Conservation (phyloP, 2,329 filamentous ascomycete species). For the Onygenales sp. region DNA sequence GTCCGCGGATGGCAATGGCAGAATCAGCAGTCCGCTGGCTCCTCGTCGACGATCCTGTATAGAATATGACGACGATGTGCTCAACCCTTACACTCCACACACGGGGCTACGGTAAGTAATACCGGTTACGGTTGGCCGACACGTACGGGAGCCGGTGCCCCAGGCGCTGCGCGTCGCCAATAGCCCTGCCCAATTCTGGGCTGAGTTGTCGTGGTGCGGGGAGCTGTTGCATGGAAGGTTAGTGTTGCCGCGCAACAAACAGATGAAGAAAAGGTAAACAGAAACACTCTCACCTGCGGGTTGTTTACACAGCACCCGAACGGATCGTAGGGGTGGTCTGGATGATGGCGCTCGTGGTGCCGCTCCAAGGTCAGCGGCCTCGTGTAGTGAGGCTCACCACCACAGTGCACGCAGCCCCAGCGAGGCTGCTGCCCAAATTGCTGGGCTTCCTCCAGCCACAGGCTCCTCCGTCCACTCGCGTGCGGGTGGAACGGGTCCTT, state of each 20-base stretch:
- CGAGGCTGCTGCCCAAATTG: neutral
- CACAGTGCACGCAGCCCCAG: conserved; percentile 4
- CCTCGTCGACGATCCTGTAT: neutral
- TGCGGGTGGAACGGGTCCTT: neutral
- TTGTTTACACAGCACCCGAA: conserved; percentile 4
- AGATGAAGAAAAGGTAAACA: neutral
- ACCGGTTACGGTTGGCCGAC: neutral
- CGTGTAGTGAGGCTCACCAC: neutral
- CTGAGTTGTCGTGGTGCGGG: neutral
- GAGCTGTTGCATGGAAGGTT: neutral
- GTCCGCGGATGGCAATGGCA: neutral
- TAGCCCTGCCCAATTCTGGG: neutral
- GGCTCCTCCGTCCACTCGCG: neutral
- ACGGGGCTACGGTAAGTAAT: neutral
- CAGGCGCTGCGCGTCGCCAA: neutral
- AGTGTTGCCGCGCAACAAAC: neutral
- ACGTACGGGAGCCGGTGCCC: neutral
- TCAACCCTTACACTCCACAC: neutral
- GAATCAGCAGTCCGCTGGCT: neutral
- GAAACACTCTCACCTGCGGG: conserved; percentile 1
- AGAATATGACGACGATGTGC: neutral
- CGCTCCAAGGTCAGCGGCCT: neutral
- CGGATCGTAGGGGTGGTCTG: conserved; percentile 1
- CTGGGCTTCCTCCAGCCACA: neutral
- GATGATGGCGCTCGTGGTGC: neutral